Conservation (phyloP, 805 yeast species). For the Kuraishia capsulata region DNA sequence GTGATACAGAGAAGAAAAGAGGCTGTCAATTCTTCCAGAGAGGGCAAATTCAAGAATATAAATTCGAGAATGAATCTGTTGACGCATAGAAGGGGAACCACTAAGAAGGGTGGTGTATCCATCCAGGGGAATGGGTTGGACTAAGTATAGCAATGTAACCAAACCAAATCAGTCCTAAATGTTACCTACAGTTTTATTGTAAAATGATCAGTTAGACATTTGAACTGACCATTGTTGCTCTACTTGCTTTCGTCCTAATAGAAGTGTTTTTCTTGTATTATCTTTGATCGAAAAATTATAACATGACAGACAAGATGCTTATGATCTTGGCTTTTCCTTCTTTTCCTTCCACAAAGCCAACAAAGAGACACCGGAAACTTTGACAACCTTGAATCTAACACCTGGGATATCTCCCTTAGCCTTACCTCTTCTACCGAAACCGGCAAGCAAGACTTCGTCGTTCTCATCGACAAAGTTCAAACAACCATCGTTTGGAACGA, state of each 20-base stretch:
- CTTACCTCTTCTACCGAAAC: constrained; percentile 99
- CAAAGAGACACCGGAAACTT: constrained; percentile 99
- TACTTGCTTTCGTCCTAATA: no score
- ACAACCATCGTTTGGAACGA: constrained; percentile 99
- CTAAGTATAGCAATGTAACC: no score
- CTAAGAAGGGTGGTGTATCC: constrained; percentile 67
- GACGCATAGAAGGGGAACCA: constrained; percentile 36
- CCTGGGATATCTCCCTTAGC: constrained; percentile 99
- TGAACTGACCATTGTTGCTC: no score
- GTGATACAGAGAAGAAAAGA: constrained; percentile 29
- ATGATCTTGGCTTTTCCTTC: constrained; percentile 99
- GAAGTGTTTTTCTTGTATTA: background rate
- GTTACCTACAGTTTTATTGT: no score
- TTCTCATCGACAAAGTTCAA: constrained; percentile 99
- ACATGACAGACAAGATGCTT: constrained; percentile 26
- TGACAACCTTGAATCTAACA: constrained; percentile 99
- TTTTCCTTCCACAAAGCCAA: constrained; percentile 99
- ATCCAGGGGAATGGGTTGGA: constrained; percentile 59
- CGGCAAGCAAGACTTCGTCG: constrained; percentile 99
- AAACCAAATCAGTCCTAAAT: no score
- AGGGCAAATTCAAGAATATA: constrained; percentile 76
- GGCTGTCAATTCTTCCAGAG: constrained; percentile 28
- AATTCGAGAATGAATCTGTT: constrained; percentile 45
- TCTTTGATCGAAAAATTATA: background rate
- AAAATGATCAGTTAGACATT: no score